Conservation (phyloP, 1,284 basidiomycete species). For the Heterobasidion annosum region DNA sequence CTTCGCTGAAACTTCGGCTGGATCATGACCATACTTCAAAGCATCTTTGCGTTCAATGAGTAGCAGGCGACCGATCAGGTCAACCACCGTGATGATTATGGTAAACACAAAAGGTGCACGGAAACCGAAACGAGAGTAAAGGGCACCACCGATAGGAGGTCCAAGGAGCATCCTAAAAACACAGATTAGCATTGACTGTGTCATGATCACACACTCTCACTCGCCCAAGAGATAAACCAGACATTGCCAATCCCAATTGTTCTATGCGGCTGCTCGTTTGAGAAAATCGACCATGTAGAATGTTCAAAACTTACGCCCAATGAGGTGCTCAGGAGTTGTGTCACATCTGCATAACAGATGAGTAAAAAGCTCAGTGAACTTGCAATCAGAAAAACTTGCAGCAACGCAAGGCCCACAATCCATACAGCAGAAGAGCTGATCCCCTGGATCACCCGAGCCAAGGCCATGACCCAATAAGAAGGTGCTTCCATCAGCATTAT, state of each 20-base stretch:
- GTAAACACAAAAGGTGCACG: conserved; percentile 70
- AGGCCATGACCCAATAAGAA: conserved; percentile 59
- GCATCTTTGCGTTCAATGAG: conserved; percentile 59
- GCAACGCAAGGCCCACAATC: conserved; percentile 64
- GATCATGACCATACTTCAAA: conserved; percentile 41
- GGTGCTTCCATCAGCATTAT: conserved; percentile 74
- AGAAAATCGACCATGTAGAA: neutral
- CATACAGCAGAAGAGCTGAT: conserved; percentile 68
- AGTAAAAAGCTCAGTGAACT: conserved; percentile 5
- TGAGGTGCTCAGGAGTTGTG: conserved; percentile 43
- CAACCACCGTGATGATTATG: conserved; percentile 47
- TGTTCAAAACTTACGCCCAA: conserved; percentile 42
- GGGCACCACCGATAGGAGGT: conserved; percentile 61
- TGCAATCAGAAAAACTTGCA: conserved; percentile 31
- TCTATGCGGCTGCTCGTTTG: conserved; percentile 25
- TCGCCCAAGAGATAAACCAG: conserved; percentile 61
- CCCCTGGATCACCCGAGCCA: conserved; percentile 70
- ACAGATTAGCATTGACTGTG: neutral
- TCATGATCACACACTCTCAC: neutral
- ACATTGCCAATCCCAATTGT: conserved; percentile 67
- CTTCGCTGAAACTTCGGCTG: conserved; percentile 16
- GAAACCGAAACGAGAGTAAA: conserved; percentile 64
- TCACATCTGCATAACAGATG: conserved; percentile 46
- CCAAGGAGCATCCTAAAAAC: conserved; percentile 38
- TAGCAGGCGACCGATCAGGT: conserved; percentile 53